Base-by-base conservation (phyloP, 441 rosid species). In the Pelargonium australe region DNA sequence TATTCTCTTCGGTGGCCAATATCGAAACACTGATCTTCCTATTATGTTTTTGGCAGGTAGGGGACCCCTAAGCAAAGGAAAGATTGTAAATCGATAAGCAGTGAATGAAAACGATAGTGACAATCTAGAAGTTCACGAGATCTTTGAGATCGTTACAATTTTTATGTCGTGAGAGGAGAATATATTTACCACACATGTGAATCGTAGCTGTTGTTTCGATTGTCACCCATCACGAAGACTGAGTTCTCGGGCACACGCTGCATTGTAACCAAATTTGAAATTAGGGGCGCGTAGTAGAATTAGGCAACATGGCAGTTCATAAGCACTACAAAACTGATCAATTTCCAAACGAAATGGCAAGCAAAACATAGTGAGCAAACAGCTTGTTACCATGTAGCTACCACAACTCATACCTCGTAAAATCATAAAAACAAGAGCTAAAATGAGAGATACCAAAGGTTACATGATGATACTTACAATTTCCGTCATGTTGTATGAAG, bases 201-300 rank as follows among this genome's bases (percentile, higher is more conserved):
- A 76, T 92, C 99, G 11, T 95, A 95, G 74, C 95, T 90, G 69
- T 95, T 92, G 77, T 95, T 95, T 11, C 98, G 88, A 74, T 94
- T 94, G 63, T 94, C 99, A 40, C 99, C 99, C 97, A 94, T 91
- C 78, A 94, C 97, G 66, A 92, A 92, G 49, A 90, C 97, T 2
- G 85, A 87, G 67, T 89, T 85, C 75, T 86, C 90, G 0, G 96
- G 97, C 72, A 90, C 87, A 7, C 78, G 83, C 99, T 92, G 86
- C 82, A 71, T 34, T 17, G 71, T 61, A 19, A 4, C 31, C 44
- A 70, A 62, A 25, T 74, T 53, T 31, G 64, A 40, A 41, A 66
- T 47, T 43, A 63, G 41, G 16, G 60, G 20, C 14, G 60, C 19
- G 3, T 53, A 1, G 60, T 53, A 53, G 60, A 17, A 53, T 1